phyloP scores from a whole-genome alignment of 306 rosid genomes.

The Cucumis sativus region Cucumber_9930_V3 NC_026657.2:16642001-16642500 shows the following conservation, averaged over 20 bases:
- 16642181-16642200: slow-evolving; percentile 14
- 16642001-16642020: slow-evolving; percentile 23
- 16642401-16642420: background rate
- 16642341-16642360: background rate
- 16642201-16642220: slow-evolving; percentile 7
- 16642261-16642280: slow-evolving; percentile 9
- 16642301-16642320: slow-evolving; percentile 10
- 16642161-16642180: slow-evolving; percentile 24
- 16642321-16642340: background rate
- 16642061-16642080: slow-evolving; percentile 17
- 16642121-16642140: slow-evolving; percentile 22
- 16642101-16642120: slow-evolving; percentile 16
- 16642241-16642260: slow-evolving; percentile 28
- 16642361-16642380: background rate
- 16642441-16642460: background rate
- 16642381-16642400: background rate
- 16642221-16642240: slow-evolving; percentile 39
- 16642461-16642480: background rate
- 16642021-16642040: slow-evolving; percentile 14
- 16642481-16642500: background rate
- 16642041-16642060: slow-evolving; percentile 18
- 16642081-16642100: slow-evolving; percentile 17
- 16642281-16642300: slow-evolving; percentile 38
- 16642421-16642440: background rate
- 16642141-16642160: slow-evolving; percentile 16